Conservation (phyloP, 805 yeast species). For the Pichia cabralensis region DNA sequence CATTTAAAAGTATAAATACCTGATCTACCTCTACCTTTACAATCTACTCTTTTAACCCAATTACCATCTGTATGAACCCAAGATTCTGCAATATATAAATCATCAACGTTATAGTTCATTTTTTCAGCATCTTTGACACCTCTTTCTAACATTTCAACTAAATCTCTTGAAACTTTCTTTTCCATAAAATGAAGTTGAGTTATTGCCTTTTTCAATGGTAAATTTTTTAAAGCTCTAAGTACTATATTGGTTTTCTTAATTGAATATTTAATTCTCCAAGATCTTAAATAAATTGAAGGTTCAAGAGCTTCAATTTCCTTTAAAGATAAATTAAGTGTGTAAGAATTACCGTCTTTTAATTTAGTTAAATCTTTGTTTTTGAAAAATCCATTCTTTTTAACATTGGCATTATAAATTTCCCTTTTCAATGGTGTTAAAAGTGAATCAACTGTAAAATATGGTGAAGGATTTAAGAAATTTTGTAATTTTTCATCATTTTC, state of each 20-base stretch:
- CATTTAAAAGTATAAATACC: constrained; percentile 71
- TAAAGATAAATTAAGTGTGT: constrained; percentile 42
- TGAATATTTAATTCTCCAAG: constrained; percentile 78
- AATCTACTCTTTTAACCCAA: constrained; percentile 61
- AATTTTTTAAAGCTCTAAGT: constrained; percentile 62
- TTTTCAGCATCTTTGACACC: constrained; percentile 63
- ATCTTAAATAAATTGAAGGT: constrained; percentile 76
- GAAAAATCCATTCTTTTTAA: constrained; percentile 55
- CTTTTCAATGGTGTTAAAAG: constrained; percentile 64
- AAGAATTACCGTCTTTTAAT: constrained; percentile 31
- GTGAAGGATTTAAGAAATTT: constrained; percentile 39
- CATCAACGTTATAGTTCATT: constrained; percentile 48
- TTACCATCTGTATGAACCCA: constrained; percentile 91
- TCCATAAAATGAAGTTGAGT: constrained; percentile 86
- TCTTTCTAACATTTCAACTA: constrained; percentile 61
- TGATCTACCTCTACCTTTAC: constrained; percentile 83
- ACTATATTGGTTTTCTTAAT: constrained; percentile 80
- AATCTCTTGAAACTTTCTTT: constrained; percentile 69
- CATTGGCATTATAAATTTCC: constrained; percentile 51
- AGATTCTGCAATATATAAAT: constrained; percentile 63
- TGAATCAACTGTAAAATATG: constrained; percentile 45
- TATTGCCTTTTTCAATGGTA: constrained; percentile 68
- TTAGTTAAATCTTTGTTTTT: constrained; percentile 47
- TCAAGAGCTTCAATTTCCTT: constrained; percentile 72
- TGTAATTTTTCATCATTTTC: constrained; percentile 32